Conservation (phyloP, 192 early-diverging fungal genomes). For the Backusella tuberculispora region DNA sequence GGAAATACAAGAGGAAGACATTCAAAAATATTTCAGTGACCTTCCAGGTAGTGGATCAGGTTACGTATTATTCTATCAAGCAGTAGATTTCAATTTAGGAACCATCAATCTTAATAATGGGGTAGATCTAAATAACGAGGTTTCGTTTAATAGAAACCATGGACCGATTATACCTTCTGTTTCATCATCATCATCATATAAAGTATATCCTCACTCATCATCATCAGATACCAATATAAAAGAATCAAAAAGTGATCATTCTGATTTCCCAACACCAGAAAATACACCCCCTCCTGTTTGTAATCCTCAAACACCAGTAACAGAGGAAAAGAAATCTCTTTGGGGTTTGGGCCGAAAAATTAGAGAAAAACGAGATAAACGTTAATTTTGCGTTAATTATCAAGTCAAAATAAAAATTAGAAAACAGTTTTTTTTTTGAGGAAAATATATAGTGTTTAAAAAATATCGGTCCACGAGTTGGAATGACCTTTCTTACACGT, state of each 20-base stretch:
- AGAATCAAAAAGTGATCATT: background rate
- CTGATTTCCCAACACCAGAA: background rate
- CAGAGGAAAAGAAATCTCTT: conserved; percentile 16
- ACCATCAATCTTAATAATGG: conserved; percentile 19
- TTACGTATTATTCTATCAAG: conserved; percentile 84
- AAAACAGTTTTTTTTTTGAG: background rate
- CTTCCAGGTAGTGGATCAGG: conserved; percentile 72
- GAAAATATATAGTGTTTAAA: background rate
- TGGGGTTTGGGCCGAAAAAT: conserved; percentile 24
- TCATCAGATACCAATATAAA: background rate
- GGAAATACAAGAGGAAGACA: conserved; percentile 74
- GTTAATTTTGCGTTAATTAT: background rate
- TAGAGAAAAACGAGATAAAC: conserved; percentile 22
- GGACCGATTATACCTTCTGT: background rate
- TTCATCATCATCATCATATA: background rate
- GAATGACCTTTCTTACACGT: too few relatives aligned
- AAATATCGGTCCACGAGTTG: conserved; percentile 2
- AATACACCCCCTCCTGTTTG: background rate
- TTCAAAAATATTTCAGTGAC: conserved; percentile 82
- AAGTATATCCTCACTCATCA: conserved; percentile 5
- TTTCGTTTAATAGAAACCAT: background rate
- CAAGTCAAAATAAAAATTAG: background rate
- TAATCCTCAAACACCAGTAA: conserved; percentile 6
- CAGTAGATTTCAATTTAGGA: conserved; percentile 39
- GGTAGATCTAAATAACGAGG: background rate